Evolutionary conservation across 2,329 filamentous ascomycete species (phyloP), one percentile per base, ranked within the genome.

Genomic region (Parafenestella ontariensis): DNA sequence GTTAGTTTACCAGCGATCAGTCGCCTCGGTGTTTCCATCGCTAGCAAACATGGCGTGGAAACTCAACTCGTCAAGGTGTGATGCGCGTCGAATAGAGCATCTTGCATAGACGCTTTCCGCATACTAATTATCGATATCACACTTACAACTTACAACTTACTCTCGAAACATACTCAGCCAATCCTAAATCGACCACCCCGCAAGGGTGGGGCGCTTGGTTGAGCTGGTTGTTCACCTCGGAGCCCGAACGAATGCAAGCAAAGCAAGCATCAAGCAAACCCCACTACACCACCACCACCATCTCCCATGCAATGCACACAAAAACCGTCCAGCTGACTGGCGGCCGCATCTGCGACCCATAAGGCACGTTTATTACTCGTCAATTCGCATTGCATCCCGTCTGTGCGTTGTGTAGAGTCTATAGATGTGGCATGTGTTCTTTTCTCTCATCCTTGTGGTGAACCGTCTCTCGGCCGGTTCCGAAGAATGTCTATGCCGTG

Each of bases 251-350:
- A 34, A n/a, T n/a, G 33, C 33, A 26, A 18, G 13, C 34, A n/a
- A n/a, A n/a, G n/a, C n/a, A n/a, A n/a, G n/a, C n/a, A n/a, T n/a
- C n/a, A n/a, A n/a, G 10, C 21, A 42, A 28, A n/a, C 23, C 21
- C 33, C 33, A 6, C 33, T n/a, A n/a, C n/a, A n/a, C n/a, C n/a
- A n/a, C n/a, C n/a, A 36, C 52, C 53, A 52, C 40, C 55, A 49
- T 11, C 41, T 52, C 45, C 7, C 17, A 46, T 41, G 48, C 49
- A 58, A 49, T n/a, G n/a, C n/a, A n/a, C n/a, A n/a, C n/a, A 48
- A 33, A 28, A 18, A 45, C 18, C 8, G 42, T 49, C 43, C 59
- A 60, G 57, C 58, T 61, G 60, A 63, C 55, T n/a, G n/a, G n/a
- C n/a, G n/a, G n/a, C n/a, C 52, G 40, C 42, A 42, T 34, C 46